These are phyloP conservation scores for Neurospora intermedia DNA, from an alignment of 495 filamentous ascomycete species.

Conservation along the genomic window DNA sequence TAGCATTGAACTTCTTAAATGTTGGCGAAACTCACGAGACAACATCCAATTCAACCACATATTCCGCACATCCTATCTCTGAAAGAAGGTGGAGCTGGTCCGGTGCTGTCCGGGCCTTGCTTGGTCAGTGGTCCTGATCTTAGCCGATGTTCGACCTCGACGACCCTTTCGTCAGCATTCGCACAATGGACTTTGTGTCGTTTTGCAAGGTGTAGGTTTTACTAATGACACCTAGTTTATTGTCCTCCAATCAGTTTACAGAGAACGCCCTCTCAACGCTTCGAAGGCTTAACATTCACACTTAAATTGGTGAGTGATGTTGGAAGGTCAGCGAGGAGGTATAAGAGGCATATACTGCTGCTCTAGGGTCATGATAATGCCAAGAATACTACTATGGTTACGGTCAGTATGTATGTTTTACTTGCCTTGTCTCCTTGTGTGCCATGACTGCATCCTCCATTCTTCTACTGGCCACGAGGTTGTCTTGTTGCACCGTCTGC, in stretches of 20 bases:
- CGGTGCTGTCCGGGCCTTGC: not conserved
- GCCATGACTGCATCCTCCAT: not conserved
- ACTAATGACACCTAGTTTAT: not conserved
- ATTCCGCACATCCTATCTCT: not conserved
- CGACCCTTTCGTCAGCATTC: not conserved
- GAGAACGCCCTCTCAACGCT: not conserved
- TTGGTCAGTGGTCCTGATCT: not conserved
- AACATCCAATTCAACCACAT: not conserved
- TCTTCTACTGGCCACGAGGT: not conserved
- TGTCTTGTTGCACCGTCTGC: not conserved
- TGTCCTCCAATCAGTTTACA: not conserved
- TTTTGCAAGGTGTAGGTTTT: not conserved
- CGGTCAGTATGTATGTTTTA: not conserved
- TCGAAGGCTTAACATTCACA: not conserved
- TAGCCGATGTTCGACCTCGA: not conserved
- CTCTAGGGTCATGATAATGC: not conserved
- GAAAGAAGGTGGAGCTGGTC: not conserved
- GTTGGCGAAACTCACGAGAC: not conserved
- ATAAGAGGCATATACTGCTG: not conserved
- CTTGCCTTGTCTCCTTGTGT: not conserved
- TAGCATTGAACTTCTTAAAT: not conserved
- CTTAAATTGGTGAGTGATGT: not conserved
- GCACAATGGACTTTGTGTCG: not conserved
- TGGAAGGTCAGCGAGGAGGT: not conserved
- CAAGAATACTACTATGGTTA: not conserved